These are phyloP conservation scores for Acephala macrosclerotiorum DNA, from an alignment of 2,329 filamentous ascomycete species.

Conservation along the genomic window DNA sequence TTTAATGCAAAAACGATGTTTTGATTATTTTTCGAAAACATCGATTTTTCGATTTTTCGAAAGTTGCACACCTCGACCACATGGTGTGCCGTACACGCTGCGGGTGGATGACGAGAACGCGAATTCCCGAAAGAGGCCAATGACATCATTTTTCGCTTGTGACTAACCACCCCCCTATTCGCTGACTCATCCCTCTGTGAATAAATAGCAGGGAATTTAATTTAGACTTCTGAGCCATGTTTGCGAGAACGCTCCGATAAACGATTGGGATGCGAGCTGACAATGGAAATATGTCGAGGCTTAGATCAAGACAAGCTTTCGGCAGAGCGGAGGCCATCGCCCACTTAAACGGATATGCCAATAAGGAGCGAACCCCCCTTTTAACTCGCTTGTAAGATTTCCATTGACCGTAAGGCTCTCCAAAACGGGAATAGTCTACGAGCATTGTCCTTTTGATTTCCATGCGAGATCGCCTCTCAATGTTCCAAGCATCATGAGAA, in stretches of 20 bases:
- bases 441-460: no score
- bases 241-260: not conserved
- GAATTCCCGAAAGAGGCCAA: not conserved
- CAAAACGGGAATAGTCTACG: no score
- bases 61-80: no score
- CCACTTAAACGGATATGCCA: not conserved
- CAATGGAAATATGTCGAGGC: not conserved
- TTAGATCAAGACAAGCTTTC: not conserved
- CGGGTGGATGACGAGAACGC: conserved; percentile 3
- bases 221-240: not conserved
- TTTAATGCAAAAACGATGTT: no score
- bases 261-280: no score
- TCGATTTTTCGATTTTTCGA: no score
- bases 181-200: not conserved
- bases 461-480: no score
- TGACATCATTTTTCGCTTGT: not conserved
- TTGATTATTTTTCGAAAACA: no score
- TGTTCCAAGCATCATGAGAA: no score
- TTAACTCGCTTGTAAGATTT: not conserved
- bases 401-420: no score
- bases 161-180: not conserved
- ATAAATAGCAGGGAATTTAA: not conserved
- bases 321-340: not conserved
- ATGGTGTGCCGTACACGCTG: no score
- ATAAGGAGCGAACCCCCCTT: not conserved